Percentiles rank a stretch among this genome's conserved stretches.
These are phyloP conservation scores for Anisodus acutangulus DNA, from an alignment of 257 asterid species.

Conservation along the genomic window DNA sequence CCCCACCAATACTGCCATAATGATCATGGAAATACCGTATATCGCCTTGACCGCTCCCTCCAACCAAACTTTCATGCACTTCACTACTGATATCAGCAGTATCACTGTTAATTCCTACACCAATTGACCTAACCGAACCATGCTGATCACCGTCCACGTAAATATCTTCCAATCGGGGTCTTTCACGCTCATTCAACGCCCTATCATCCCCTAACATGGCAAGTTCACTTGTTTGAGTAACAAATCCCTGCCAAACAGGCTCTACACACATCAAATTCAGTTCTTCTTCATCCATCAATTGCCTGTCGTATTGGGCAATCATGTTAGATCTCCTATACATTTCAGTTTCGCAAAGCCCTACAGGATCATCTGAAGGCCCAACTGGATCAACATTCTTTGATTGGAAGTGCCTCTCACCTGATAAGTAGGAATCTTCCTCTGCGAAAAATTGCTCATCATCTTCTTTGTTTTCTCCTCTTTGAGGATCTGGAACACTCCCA, in stretches of 20 bases:
- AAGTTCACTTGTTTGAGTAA: conserved; percentile 36
- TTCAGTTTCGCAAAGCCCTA: conserved; percentile 33
- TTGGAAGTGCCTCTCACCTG: conserved; percentile 36
- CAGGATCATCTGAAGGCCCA: conserved; percentile 35
- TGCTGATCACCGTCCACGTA: conserved; percentile 39
- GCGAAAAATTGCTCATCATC: conserved; percentile 43
- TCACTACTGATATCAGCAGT: conserved; percentile 39
- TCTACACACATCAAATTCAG: conserved; percentile 36
- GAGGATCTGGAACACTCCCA: conserved; percentile 41
- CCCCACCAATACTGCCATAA: conserved; percentile 36
- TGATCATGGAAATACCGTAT: conserved; percentile 30
- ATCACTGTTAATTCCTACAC: conserved; percentile 40
- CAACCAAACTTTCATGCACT: conserved; percentile 36
- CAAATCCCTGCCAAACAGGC: conserved; percentile 46
- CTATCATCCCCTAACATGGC: conserved; percentile 35
- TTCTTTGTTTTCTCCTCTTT: conserved; percentile 34
- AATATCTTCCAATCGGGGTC: conserved; percentile 33
- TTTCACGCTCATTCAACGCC: conserved; percentile 30
- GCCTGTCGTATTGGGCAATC: conserved; percentile 36
- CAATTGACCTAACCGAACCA: conserved; percentile 44
- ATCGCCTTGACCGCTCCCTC: conserved; percentile 37
- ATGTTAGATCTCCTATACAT: conserved; percentile 33
- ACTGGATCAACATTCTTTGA: conserved; percentile 32
- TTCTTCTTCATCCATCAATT: conserved; percentile 41
- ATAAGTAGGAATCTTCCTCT: conserved; percentile 39